Base-by-base conservation (phyloP, 257 asterid genomes). In the Nicotiana paniculata region DNA sequence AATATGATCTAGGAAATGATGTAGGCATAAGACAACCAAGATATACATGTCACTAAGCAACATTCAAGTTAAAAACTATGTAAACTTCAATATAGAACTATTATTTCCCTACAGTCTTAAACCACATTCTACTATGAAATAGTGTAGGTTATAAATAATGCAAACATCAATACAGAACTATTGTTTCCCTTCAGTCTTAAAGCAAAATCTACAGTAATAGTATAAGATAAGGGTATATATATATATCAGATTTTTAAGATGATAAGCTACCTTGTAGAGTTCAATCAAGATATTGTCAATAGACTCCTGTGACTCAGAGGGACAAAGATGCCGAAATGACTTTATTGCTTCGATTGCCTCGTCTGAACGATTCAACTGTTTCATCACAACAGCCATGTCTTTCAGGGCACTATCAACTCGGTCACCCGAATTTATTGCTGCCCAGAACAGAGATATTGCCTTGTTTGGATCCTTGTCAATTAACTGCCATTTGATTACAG, bases 351-450 rank as follows among this genome's bases (percentile, higher is more conserved):
- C 98, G 9, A 96, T 90, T 2, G 98, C 99, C 90, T 96, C 99
- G 18, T 96, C 96, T 0, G 98, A 81, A 0, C 99, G 90, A 76
- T 91, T 83, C 88, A 96, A 83, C 62, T 94, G 99, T 78, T 93
- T 93, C 99, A 94, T 93, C 48, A 93, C 97, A 33, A 93, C 88
- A 17, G 99, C 99, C 99, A 94, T 96, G 89, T 96, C 99, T 85
- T 96, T 96, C 15, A 96, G 86, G 68, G 99, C 96, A 88, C 99
- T 96, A 26, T 94, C 98, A 6, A 92, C 96, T 61, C 98, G 89
- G 85, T 96, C 99, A 21, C 98, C 97, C 10, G 97, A 87, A 83
- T 96, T 96, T 65, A 96, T 96, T 17, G 99, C 94, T 0, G 97
- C 90, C 99, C 99, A 96, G 86, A 96, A 96, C 72, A 96, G 89